Percentiles rank a stretch among this genome's conserved stretches.
These are phyloP conservation scores for Spergularia marina DNA, from an alignment of 148 eudicot species.

Conservation along the genomic window DNA sequence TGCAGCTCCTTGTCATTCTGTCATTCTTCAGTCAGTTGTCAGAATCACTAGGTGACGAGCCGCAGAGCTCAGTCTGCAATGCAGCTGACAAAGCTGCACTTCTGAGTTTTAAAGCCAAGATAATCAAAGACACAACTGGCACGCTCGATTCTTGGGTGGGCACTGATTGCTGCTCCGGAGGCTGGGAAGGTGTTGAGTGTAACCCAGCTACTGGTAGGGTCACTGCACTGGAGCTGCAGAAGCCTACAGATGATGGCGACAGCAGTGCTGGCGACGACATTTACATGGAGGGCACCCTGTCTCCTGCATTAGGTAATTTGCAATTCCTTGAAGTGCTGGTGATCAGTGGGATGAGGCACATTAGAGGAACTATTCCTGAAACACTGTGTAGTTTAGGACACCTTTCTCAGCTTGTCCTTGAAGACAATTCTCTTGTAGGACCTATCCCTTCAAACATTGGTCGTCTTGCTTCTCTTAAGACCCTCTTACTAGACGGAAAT, in stretches of 20 bases:
- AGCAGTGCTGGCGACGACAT: slow-evolving; percentile 10
- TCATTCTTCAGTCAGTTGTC: slow-evolving; percentile 28
- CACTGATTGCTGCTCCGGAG: slow-evolving; percentile 65
- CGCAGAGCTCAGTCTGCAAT: slow-evolving; percentile 29
- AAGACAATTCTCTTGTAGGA: slow-evolving; percentile 64
- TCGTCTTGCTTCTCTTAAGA: slow-evolving; percentile 41
- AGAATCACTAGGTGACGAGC: slow-evolving; percentile 17
- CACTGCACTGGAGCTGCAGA: slow-evolving; percentile 50
- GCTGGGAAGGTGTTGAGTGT: slow-evolving; percentile 85
- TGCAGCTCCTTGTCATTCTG: slow-evolving; percentile 37
- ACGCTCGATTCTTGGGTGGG: slow-evolving; percentile 68
- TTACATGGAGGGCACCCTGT: slow-evolving; percentile 76
- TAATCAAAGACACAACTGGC: slow-evolving; percentile 61
- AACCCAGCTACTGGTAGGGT: slow-evolving; percentile 52
- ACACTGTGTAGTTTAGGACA: slow-evolving; percentile 47
- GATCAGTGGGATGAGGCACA: slow-evolving; percentile 71
- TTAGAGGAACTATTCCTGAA: slow-evolving; percentile 57
- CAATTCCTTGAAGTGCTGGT: slow-evolving; percentile 54
- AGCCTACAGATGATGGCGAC: slow-evolving; percentile 31
- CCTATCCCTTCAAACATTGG: slow-evolving; percentile 57
- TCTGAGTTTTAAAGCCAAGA: slow-evolving; percentile 58
- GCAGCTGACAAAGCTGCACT: slow-evolving; percentile 66
- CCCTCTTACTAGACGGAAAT: slow-evolving; percentile 60
- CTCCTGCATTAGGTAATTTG: slow-evolving; percentile 59
- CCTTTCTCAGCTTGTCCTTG: slow-evolving; percentile 64